A percentile compares a stretch with the other conserved stretches of the same genome.
Evolutionary conservation across 768 basidiomycete genomes (phyloP).

Genomic region (Hortiboletus campestris): DNA sequence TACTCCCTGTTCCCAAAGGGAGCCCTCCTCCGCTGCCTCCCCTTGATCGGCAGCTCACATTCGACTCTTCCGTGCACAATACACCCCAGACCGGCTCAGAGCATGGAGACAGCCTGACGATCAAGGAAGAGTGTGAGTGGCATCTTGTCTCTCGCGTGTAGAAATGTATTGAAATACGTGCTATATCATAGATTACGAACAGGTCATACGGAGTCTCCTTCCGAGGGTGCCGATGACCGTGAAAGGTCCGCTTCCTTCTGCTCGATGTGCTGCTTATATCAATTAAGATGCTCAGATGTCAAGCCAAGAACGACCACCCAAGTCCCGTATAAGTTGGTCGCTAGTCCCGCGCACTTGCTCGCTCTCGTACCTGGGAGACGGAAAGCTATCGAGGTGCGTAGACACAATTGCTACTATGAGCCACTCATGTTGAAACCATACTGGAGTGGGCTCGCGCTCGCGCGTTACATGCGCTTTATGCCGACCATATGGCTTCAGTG

Average conservation of each 20-base stretch:
- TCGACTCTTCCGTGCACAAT: background rate
- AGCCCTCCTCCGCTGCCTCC: slow-evolving; percentile 24
- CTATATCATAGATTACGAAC: slow-evolving; percentile 31
- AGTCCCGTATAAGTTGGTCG: slow-evolving; percentile 40
- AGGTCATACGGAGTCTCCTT: slow-evolving; percentile 35
- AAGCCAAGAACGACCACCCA: slow-evolving; percentile 30
- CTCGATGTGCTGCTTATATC: background rate
- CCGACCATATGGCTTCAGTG: slow-evolving; percentile 22
- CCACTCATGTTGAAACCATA: background rate
- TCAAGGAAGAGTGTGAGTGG: slow-evolving; percentile 22
- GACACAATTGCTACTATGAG: background rate
- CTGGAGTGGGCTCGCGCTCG: slow-evolving; percentile 46
- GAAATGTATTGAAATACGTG: background rate
- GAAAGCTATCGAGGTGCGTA: slow-evolving; percentile 48
- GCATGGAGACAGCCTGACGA: background rate
- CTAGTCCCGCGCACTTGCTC: slow-evolving; percentile 34
- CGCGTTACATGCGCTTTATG: slow-evolving; percentile 39
- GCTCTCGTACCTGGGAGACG: slow-evolving; percentile 41
- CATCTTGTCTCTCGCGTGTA: background rate
- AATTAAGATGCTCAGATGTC: slow-evolving; percentile 29
- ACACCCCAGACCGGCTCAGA: background rate
- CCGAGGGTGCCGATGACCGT: slow-evolving; percentile 44
- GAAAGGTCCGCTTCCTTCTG: slow-evolving; percentile 33
- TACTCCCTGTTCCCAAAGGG: slow-evolving; percentile 32
- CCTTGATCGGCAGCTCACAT: slow-evolving; percentile 23